Conservation (phyloP, 2,329 filamentous ascomycete genomes). For the Trichoderma simmonsii region DNA sequence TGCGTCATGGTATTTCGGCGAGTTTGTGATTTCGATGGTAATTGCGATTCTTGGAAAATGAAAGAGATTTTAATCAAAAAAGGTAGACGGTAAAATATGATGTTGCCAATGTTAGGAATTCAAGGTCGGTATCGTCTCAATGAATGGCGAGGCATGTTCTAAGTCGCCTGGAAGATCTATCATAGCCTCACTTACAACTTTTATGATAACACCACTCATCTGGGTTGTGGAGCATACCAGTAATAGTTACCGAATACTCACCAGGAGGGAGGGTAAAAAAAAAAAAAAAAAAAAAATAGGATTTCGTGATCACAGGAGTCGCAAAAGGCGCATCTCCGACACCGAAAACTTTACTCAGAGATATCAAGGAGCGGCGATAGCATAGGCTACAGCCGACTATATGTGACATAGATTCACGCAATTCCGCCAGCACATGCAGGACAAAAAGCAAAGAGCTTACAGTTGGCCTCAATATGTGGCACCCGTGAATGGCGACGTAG, state of each 20-base stretch:
- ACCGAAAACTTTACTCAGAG: neutral
- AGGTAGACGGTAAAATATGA: neutral
- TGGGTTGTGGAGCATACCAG: neutral
- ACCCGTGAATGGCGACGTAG: neutral
- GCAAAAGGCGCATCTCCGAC: neutral
- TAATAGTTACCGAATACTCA: neutral
- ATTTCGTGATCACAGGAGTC: neutral
- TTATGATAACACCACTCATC: neutral
- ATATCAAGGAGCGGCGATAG: neutral
- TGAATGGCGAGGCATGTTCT: neutral
- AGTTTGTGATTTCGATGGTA: neutral
- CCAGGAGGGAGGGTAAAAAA: neutral
- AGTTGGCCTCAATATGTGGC: neutral
- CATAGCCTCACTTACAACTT: neutral
- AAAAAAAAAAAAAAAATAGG: too few relatives aligned
- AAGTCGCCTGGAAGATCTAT: neutral
- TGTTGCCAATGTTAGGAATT: neutral
- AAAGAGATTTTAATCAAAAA: neutral
- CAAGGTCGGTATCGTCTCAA: neutral
- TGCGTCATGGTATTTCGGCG: neutral
- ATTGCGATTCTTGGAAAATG: neutral
- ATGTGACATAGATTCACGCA: neutral
- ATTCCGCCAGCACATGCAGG: neutral
- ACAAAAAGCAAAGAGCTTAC: neutral
- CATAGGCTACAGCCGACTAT: neutral